Conservation (phyloP, 352 stramenopile species). For the Pythium dissimile region DNA sequence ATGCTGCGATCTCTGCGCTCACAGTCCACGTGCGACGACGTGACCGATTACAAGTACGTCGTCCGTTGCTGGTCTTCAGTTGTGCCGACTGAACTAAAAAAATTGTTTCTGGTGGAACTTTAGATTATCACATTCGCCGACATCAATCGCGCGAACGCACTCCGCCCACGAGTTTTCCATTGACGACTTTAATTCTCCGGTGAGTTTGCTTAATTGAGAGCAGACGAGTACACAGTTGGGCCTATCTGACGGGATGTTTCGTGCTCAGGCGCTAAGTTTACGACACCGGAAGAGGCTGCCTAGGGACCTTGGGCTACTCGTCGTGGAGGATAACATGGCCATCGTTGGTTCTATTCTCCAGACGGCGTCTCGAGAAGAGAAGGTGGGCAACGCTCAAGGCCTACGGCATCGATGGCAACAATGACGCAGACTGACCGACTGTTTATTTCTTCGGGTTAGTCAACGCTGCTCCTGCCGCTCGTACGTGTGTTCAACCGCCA, state of each 20-base stretch:
- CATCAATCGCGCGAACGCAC: constrained; percentile 15
- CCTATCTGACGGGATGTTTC: background rate
- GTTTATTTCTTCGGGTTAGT: background rate
- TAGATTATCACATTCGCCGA: constrained; percentile 15
- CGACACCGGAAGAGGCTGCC: constrained; percentile 15
- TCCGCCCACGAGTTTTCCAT: constrained; percentile 16
- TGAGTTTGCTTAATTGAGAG: background rate
- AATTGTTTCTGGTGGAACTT: too few species aligned
- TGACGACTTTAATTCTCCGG: constrained; percentile 20
- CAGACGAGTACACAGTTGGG: background rate
- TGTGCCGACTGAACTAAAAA: background rate
- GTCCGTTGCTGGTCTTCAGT: background rate
- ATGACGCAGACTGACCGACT: too few species aligned
- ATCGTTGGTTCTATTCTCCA: constrained; percentile 77
- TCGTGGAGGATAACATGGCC: constrained; percentile 71
- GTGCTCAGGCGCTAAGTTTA: background rate
- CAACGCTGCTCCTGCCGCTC: constrained; percentile 34
- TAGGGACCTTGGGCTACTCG: constrained; percentile 43
- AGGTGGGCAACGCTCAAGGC: constrained; percentile 22
- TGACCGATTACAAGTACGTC: constrained; percentile 25
- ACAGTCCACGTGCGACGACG: constrained; percentile 19
- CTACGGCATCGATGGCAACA: too few species aligned
- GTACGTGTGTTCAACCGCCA: constrained; percentile 33
- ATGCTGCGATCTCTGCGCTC: constrained; percentile 20
- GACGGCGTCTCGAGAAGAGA: constrained; percentile 69